Base-by-base conservation (phyloP, 2,329 filamentous ascomycete species). In the Trichoderma brevicompactum region DNA sequence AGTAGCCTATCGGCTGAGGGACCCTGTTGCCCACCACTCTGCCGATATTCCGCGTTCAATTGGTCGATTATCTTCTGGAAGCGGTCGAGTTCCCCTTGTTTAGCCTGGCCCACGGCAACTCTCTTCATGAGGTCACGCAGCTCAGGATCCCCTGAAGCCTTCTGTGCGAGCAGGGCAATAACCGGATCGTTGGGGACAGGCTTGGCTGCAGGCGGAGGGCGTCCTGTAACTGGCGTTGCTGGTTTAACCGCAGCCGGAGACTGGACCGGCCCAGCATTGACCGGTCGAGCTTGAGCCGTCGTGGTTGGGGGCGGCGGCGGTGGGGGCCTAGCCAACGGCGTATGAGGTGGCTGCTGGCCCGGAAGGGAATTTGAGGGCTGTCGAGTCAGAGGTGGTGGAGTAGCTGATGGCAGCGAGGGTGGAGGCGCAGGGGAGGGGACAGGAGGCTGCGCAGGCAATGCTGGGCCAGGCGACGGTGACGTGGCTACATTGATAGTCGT, bases 21-120 rank as follows among this genome's bases (percentile, higher is more conserved):
- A 0, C 82, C 83, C 58, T 82, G 80, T 44, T 82, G 79, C 0
- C 78, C 79, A 7, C 82, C 82, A 44, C 79, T 85, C 46, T 78
- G 81, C 70, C 82, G 83, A 69, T 85, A 85, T 67, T 87, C 84
- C 0, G 77, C 77, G 2, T 89, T 93, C 65, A 95, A 84, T 73
- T 92, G 88, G 71, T 93, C 90, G 68, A 95, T 95, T 48, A 95
- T 91, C 55, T 83, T 84, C 74, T 95, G 92, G 70, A 95, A 95
- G 68, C 88, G 86, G 53, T 87, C 87, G 12, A 95, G 79, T 74
- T 95, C 90, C 13, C 87, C 85, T 43, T 87, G 84, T 12, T 85
- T 87, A 0, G 92, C 92, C 69, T 89, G 85, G 1, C 91, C 91
- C 34, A 89, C 87, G 0, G 92, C 92, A 0, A 95, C 92, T 61